Evolutionary conservation across 129 eudicot genomes (phyloP).

Genomic region (Tanacetum coccineum): DNA sequence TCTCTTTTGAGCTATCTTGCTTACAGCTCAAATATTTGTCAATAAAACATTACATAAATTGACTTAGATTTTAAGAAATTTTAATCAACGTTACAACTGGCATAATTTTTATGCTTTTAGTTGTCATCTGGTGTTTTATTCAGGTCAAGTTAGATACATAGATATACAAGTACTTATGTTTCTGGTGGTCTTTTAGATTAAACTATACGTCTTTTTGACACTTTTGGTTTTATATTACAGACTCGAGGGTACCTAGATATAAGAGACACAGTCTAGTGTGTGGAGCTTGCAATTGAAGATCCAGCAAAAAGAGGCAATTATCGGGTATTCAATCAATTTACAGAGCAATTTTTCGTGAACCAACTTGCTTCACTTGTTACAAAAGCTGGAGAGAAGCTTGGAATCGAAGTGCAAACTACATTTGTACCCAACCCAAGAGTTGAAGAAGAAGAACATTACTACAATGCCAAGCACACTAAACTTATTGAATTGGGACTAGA

Average conservation of each 20-base stretch:
- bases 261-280: slow-evolving; percentile 91
- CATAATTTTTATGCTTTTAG: not conserved
- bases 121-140: not conserved
- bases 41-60: no score
- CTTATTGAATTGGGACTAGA: slow-evolving; percentile 83
- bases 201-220: slow-evolving; percentile 11
- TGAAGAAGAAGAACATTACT: slow-evolving; percentile 96
- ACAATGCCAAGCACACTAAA: slow-evolving; percentile 94
- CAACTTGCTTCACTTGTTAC: slow-evolving; percentile 90
- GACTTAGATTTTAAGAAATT: no score
- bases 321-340: slow-evolving; percentile 91
- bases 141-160: not conserved
- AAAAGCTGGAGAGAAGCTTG: slow-evolving; percentile 83
- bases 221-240: slow-evolving; percentile 34
- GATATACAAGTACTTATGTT: not conserved
- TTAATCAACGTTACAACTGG: not conserved
- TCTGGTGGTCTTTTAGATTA: not conserved
- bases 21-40: no score
- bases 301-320: slow-evolving; percentile 91
- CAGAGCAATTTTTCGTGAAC: slow-evolving; percentile 92
- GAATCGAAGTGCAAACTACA: slow-evolving; percentile 69
- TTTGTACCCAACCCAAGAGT: slow-evolving; percentile 98
- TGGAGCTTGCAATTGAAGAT: slow-evolving; percentile 90
- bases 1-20: no score
- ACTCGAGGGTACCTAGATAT: slow-evolving; percentile 95